These are phyloP conservation scores for Cicer pinnatifidum DNA, from an alignment of 306 rosid species.

Conservation along the genomic window DNA sequence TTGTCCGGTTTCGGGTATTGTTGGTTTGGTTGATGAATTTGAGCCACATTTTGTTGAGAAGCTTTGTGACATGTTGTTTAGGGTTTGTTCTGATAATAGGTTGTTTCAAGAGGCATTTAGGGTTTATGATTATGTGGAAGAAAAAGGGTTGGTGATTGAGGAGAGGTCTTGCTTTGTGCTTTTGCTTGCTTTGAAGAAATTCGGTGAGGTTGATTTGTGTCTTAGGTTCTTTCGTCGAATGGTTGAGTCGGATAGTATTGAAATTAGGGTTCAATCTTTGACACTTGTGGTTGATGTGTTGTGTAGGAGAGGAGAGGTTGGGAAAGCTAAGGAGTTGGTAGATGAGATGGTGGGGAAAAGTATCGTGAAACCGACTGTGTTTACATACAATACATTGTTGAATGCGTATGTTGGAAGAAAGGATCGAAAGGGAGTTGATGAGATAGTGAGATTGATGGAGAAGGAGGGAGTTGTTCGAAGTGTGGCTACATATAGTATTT, in stretches of 20 bases:
- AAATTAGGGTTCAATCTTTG: conserved; percentile 63
- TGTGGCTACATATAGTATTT: conserved; percentile 57
- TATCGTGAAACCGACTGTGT: conserved; percentile 57
- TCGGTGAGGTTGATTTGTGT: conserved; percentile 50
- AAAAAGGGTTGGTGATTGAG: conserved; percentile 60
- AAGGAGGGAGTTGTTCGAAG: conserved; percentile 51
- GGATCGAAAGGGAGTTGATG: conserved; percentile 54
- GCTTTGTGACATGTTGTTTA: conserved; percentile 76
- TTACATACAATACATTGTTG: conserved; percentile 68
- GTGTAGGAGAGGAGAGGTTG: conserved; percentile 62
- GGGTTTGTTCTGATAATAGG: conserved; percentile 61
- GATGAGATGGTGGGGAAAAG: conserved; percentile 55
- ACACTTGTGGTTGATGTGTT: conserved; percentile 67
- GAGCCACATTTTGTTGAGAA: conserved; percentile 50
- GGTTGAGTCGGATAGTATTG: conserved; percentile 56
- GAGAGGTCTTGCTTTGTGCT: conserved; percentile 81
- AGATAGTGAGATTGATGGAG: conserved; percentile 64
- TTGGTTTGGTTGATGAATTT: conserved; percentile 51
- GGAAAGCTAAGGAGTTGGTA: conserved; percentile 64
- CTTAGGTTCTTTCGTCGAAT: conserved; percentile 58
- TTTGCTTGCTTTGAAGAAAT: conserved; percentile 68
- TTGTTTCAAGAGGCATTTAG: conserved; percentile 65
- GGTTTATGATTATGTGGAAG: conserved; percentile 59
- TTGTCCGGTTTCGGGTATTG: conserved; percentile 38
- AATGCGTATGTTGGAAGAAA: conserved; percentile 59